phyloP scores from a whole-genome alignment of 257 asterid genomes.

The Buddleja alternifolia region DNA sequence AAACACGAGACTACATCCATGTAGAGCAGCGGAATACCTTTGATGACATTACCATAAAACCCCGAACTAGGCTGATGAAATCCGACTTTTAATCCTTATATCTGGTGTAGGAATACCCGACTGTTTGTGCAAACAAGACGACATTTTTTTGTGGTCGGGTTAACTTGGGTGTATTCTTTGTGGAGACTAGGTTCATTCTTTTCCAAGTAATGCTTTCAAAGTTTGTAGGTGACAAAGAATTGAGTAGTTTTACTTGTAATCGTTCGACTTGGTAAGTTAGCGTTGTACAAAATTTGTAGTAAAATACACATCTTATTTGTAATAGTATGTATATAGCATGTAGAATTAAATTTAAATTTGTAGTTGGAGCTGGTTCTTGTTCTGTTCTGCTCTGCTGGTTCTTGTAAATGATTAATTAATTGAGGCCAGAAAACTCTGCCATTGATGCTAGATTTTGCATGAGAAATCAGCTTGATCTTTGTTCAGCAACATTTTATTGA shows the following conservation, averaged over 20 bases:
- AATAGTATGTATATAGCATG: slow-evolving; percentile 24
- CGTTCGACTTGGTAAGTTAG: background rate
- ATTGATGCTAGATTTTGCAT: no score
- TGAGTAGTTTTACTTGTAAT: background rate
- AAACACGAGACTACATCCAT: slow-evolving; percentile 58
- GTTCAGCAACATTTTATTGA: no score
- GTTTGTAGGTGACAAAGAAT: background rate
- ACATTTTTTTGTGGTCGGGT: background rate
- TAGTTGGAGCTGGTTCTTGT: background rate
- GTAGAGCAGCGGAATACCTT: slow-evolving; percentile 53
- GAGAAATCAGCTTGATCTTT: no score
- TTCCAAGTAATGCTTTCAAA: background rate
- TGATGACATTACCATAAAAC: slow-evolving; percentile 42
- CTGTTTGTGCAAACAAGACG: background rate
- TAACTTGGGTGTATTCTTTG: no score
- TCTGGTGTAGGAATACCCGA: background rate
- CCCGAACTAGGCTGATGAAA: slow-evolving; percentile 49
- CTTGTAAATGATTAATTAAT: background rate
- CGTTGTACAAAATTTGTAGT: slow-evolving; percentile 20
- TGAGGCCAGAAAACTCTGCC: no score
- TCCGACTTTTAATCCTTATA: slow-evolving; percentile 38
- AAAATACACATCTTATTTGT: slow-evolving; percentile 30
- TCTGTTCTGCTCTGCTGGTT: background rate
- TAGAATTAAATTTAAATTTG: background rate
- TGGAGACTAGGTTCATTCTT: background rate